Base-by-base conservation (phyloP, 1,284 basidiomycete genomes). In the Apiotrichum gamsii region DNA sequence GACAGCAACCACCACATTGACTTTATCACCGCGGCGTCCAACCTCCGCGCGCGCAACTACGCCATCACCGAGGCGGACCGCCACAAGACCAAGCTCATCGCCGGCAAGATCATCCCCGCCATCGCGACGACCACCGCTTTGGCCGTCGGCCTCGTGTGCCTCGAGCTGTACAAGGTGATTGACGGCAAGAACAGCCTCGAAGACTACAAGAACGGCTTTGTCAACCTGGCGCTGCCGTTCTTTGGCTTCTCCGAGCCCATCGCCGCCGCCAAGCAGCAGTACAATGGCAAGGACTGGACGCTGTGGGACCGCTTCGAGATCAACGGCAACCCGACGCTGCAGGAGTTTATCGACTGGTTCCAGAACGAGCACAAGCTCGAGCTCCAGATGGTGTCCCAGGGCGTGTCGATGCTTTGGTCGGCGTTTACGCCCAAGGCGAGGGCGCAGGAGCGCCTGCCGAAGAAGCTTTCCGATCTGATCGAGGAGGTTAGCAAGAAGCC, bases 201-300 rank as follows among this genome's bases (percentile, higher is more conserved):
- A 61, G 81, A 87, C 47, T 99, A 90, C 80, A 97, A 96, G 80
- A 99, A 99, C 64, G 90, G 90, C 34, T 99, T 99, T 72, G 82
- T 98, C 63, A 99, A 99, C 74, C 80, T 99, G 40, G 95, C 95
- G 5, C 75, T 99, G 48, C 95, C 95, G 3, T 98, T 98, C 83
- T 96, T 98, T 67, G 95, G 91, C 20, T 99, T 98, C 78, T 96
- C 91, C 2, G 95, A 99, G 66, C 95, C 95, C 18, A 90, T 99
- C 57, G 85, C 83, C 3, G 90, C 94, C n/a, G 66, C 80, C 55
- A 95, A 93, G 78, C 78, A 82, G 59, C 91, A 77, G 78, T 95
- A 91, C 71, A 83, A 82, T 58, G 75, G 77, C 39, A 85, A 79
- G 1, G 90, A 95, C 60, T 99, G 95, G 94, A 98, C 95, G 4